Base-by-base conservation (phyloP, 768 basidiomycete species). In the Xerocomus brunneocitrinus region DNA sequence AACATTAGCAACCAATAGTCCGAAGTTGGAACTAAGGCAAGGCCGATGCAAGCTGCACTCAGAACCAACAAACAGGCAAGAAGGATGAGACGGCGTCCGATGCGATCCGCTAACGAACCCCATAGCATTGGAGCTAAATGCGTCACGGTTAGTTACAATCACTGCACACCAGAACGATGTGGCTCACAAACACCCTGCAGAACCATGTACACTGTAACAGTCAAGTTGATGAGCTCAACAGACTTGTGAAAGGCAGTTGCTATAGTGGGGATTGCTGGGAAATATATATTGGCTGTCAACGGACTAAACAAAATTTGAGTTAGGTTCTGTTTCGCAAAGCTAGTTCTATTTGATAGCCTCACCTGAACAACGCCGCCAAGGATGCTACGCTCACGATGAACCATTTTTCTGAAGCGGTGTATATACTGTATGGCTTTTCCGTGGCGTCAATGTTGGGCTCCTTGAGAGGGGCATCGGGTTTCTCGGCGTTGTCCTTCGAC, bases 1-100 rank as follows among this genome's bases (percentile, higher is more conserved):
- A 93, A 59, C 73, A 93, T 77, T 10, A 93, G 72, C 5, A 90
- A 71, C 89, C 88, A 92, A 65, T 88, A 93, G 4, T 77, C 85
- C 4, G 71, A 67, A 0, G 79, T 78, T 3, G 82, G 81, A 28
- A 76, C 73, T 19, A 80, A 63, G 4, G 82, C 82, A 19, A 83
- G 66, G 2, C 79, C 81, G 16, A 91, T 72, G 61, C 89, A 92
- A 2, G 89, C 80, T 8, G 80, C 50, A 8, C 81, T 71, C 34
- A 91, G 75, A 34, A 90, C 75, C 10, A 80, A 56, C 30, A 93
- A 68, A 60, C 88, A 91, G 3, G 68, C 73, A 35, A 85, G 70
- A 62, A 83, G 82, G 48, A 84, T 79, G 0, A 79, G 83, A 28
- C 88, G 73, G 52, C 89, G 73, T 30, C 89, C 89, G 55, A 75